Evolutionary conservation across 805 yeast genomes (phyloP).

Genomic region (Lipomyces chichibuensis): DNA sequence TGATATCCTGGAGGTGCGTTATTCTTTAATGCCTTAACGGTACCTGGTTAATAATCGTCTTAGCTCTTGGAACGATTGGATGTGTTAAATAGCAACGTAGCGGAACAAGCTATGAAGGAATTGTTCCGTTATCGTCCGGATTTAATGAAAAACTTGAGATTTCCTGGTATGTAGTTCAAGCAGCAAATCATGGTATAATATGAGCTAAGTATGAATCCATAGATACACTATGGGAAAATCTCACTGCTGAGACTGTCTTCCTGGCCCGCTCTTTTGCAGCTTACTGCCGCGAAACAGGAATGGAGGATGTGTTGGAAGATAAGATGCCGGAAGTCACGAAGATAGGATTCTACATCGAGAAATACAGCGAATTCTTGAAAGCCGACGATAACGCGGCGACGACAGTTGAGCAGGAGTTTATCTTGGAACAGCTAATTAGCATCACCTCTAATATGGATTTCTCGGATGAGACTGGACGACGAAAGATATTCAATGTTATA

Average conservation of each 20-base stretch:
- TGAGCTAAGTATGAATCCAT: neutral
- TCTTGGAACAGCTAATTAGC: slow-evolving; percentile 70
- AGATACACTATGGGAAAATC: slow-evolving; percentile 57
- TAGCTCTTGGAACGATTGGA: slow-evolving; percentile 67
- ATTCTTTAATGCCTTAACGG: neutral
- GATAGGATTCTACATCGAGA: slow-evolving; percentile 61
- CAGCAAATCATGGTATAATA: neutral
- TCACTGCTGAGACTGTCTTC: slow-evolving; percentile 76
- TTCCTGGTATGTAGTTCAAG: slow-evolving; percentile 52
- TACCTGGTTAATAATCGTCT: neutral
- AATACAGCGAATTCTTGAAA: slow-evolving; percentile 51
- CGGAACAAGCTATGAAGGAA: slow-evolving; percentile 65
- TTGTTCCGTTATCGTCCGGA: slow-evolving; percentile 68
- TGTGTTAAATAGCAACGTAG: slow-evolving; percentile 66
- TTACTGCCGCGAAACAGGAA: slow-evolving; percentile 61
- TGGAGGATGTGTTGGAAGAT: slow-evolving; percentile 46
- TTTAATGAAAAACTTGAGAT: slow-evolving; percentile 58
- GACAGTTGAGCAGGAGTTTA: slow-evolving; percentile 64
- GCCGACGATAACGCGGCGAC: slow-evolving; percentile 37
- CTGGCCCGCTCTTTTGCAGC: slow-evolving; percentile 67
- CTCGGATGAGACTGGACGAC: slow-evolving; percentile 87
- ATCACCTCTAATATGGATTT: slow-evolving; percentile 76
- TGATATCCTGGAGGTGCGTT: slow-evolving; percentile 60
- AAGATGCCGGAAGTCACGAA: slow-evolving; percentile 79
- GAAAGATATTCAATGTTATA: slow-evolving; percentile 65